phyloP scores from a whole-genome alignment of 208 protist species.

The Plasmodiophora brassicae region DNA sequence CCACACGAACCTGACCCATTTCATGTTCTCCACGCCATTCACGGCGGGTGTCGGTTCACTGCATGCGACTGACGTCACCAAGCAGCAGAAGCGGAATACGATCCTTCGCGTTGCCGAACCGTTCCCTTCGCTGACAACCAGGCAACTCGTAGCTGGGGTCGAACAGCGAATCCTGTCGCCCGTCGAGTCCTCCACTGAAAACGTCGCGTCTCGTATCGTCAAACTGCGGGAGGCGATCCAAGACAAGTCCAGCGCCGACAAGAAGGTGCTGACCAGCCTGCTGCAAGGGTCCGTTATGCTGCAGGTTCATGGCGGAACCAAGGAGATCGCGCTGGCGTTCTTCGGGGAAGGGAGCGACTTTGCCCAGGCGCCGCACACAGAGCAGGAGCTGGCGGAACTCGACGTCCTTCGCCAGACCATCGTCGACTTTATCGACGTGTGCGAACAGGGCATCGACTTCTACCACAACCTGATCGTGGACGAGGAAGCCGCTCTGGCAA shows the following conservation, averaged over 20 bases:
- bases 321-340: constrained; percentile 18
- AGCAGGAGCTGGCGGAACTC: neutral
- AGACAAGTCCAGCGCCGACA: neutral
- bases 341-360: neutral
- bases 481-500: neutral
- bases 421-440: neutral
- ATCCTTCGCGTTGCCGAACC: neutral
- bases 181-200: constrained; percentile 7
- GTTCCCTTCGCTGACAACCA: neutral
- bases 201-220: neutral
- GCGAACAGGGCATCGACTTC: neutral
- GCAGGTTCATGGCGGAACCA: constrained; percentile 26
- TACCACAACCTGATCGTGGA: neutral
- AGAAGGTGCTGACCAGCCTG: constrained; percentile 27
- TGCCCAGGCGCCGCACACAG: neutral
- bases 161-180: neutral
- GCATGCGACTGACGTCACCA: neutral
- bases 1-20: neutral
- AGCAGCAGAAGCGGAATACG: constrained; percentile 7
- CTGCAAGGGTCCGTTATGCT: constrained; percentile 18
- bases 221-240: neutral
- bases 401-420: neutral
- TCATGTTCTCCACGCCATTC: neutral
- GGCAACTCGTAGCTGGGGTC: neutral
- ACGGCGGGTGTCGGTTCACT: neutral